Evolutionary conservation across 2,329 filamentous ascomycete genomes (phyloP).

Genomic region (Botryotinia narcissicola): DNA sequence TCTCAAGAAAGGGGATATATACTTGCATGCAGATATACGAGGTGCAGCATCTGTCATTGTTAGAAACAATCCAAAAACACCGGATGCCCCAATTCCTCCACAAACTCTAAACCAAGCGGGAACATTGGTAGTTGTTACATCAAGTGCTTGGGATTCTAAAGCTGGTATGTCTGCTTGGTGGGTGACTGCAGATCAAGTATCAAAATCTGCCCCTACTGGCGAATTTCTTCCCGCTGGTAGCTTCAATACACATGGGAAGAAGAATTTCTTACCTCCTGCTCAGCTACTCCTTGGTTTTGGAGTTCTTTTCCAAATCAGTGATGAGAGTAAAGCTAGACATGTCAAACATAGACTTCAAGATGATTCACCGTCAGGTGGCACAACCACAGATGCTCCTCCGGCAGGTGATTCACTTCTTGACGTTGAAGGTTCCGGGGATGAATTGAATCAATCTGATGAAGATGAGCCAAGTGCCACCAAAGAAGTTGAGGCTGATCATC

Average conservation of each 20-base stretch:
- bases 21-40: slow-evolving; percentile 84
- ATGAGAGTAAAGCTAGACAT: slow-evolving; percentile 80
- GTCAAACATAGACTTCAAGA: slow-evolving; percentile 67
- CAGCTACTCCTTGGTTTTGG: slow-evolving; percentile 86
- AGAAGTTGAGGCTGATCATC: slow-evolving; percentile 24
- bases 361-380: slow-evolving; percentile 10
- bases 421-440: slow-evolving; percentile 21
- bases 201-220: slow-evolving; percentile 75
- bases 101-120: slow-evolving; percentile 90
- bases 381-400: neutral
- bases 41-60: slow-evolving; percentile 84
- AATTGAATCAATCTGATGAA: slow-evolving; percentile 30
- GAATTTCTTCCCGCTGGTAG: slow-evolving; percentile 76
- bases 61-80: slow-evolving; percentile 76
- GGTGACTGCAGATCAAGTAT: slow-evolving; percentile 87
- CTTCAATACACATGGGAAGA: slow-evolving; percentile 81
- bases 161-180: slow-evolving; percentile 95
- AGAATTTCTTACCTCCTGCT: slow-evolving; percentile 86
- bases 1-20: slow-evolving; percentile 84
- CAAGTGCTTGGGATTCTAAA: slow-evolving; percentile 93
- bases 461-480: slow-evolving; percentile 27
- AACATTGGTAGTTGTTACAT: slow-evolving; percentile 77
- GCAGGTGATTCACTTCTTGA: neutral
- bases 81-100: slow-evolving; percentile 85
- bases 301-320: slow-evolving; percentile 83